Percentiles rank a stretch among this genome's conserved stretches.
These are phyloP conservation scores for Phytophthora pinifolia DNA, from an alignment of 352 stramenopile species.

Conservation along the genomic window DNA sequence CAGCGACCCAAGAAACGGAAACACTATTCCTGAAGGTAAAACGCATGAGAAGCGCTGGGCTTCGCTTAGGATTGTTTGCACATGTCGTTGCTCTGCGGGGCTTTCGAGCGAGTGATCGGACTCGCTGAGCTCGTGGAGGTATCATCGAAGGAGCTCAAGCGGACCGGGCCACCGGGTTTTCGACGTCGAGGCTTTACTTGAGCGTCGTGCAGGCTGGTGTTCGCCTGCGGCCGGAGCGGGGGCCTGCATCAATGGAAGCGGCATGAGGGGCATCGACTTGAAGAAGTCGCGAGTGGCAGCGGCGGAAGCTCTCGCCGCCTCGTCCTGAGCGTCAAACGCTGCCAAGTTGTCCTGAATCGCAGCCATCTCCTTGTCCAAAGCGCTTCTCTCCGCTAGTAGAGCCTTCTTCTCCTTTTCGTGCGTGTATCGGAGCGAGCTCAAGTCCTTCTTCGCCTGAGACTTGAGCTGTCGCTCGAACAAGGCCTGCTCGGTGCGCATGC, in stretches of 20 bases:
- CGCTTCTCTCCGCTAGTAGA: slow-evolving; percentile 29
- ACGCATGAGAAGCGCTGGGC: not conserved
- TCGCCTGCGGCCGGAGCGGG: slow-evolving; percentile 19
- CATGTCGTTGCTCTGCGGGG: slow-evolving; percentile 18
- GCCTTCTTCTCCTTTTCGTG: slow-evolving; percentile 54
- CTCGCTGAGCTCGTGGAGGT: slow-evolving; percentile 30
- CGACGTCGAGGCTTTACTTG: slow-evolving; percentile 4
- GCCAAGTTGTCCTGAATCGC: slow-evolving; percentile 26
- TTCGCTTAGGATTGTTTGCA: slow-evolving; percentile 26
- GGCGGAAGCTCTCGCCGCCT: slow-evolving; percentile 14
- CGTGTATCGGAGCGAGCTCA: slow-evolving; percentile 38
- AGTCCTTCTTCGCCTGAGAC: slow-evolving; percentile 55
- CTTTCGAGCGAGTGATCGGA: slow-evolving; percentile 14
- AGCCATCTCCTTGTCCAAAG: slow-evolving; percentile 35
- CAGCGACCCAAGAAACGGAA: too few relatives aligned
- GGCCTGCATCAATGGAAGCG: slow-evolving; percentile 34
- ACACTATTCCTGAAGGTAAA: too few relatives aligned
- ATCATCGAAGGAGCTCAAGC: slow-evolving; percentile 24
- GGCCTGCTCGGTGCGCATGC: slow-evolving; percentile 42
- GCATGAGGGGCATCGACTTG: slow-evolving; percentile 37
- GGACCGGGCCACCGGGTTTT: slow-evolving; percentile 18
- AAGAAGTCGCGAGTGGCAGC: slow-evolving; percentile 45
- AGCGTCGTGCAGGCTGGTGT: slow-evolving; percentile 20
- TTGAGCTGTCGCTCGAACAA: slow-evolving; percentile 56
- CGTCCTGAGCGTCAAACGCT: slow-evolving; percentile 28